These are phyloP conservation scores for Curvularia lunata DNA, from an alignment of 2,329 filamentous ascomycete species.

Conservation along the genomic window DNA sequence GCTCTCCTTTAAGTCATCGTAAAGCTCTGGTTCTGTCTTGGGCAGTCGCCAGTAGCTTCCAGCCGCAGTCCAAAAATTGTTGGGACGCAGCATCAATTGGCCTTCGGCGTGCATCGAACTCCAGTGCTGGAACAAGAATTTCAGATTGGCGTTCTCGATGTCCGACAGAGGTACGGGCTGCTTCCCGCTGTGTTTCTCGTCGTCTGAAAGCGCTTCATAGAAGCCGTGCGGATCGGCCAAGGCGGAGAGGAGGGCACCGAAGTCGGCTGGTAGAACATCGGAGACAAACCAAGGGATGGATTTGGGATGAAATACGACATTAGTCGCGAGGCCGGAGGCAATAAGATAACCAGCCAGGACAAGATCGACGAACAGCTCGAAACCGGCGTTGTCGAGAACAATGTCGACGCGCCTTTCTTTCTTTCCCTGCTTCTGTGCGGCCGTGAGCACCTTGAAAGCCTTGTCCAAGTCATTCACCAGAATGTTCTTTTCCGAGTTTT, in stretches of 20 bases:
- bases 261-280: constrained; percentile 87
- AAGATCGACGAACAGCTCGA: constrained; percentile 95
- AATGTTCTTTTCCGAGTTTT: constrained; percentile 89
- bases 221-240: constrained; percentile 79
- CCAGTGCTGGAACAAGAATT: constrained; percentile 85
- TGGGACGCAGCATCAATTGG: constrained; percentile 80
- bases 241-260: constrained; percentile 78
- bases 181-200: constrained; percentile 62
- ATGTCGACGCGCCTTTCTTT: constrained; percentile 83
- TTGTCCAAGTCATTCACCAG: constrained; percentile 80
- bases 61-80: constrained; percentile 87
- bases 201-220: constrained; percentile 76
- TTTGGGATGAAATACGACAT: constrained; percentile 89
- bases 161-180: constrained; percentile 68
- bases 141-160: constrained; percentile 69
- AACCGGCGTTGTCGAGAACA: constrained; percentile 95
- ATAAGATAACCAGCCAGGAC: constrained; percentile 90
- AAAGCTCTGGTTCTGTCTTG: constrained; percentile 67
- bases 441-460: constrained; percentile 72
- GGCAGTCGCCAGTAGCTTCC: constrained; percentile 92
- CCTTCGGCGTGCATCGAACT: constrained; percentile 80
- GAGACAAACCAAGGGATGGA: constrained; percentile 98
- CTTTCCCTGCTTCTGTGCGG: constrained; percentile 67
- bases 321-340: constrained; percentile 81
- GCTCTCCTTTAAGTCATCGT: constrained; percentile 78